phyloP scores from a whole-genome alignment of 176 grass and related monocot genomes.

The Lolium perenne region DNA sequence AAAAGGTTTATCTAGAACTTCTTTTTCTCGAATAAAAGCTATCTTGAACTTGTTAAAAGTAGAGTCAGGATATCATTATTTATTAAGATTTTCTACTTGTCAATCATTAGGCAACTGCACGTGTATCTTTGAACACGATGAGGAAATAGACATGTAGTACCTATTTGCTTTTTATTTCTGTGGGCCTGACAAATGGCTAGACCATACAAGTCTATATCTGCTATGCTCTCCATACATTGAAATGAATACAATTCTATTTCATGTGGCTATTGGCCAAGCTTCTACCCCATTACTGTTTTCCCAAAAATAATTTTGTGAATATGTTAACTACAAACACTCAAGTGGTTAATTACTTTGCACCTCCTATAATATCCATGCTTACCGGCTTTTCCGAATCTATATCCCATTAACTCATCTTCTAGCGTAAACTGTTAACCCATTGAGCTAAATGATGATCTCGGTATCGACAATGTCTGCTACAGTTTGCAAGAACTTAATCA shows the following conservation, averaged over 20 bases:
- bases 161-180: slow-evolving; percentile 33
- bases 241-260: slow-evolving; percentile 41
- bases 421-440: background rate
- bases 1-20: background rate
- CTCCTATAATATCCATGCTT: slow-evolving; percentile 1
- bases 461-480: background rate
- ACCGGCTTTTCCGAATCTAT: background rate
- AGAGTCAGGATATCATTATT: slow-evolving; percentile 22
- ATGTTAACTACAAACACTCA: background rate
- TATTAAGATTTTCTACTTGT: slow-evolving; percentile 40
- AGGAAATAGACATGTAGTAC: slow-evolving; percentile 24
- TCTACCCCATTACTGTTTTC: slow-evolving; percentile 18
- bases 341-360: slow-evolving; percentile 2
- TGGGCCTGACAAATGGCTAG: slow-evolving; percentile 30
- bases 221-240: slow-evolving; percentile 40
- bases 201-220: slow-evolving; percentile 51
- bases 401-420: too few species aligned
- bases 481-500: slow-evolving; percentile 12
- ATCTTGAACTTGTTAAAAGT: slow-evolving; percentile 26
- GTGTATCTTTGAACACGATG: slow-evolving; percentile 35
- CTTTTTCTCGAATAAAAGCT: background rate
- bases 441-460: background rate
- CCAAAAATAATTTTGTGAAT: background rate
- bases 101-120: slow-evolving; percentile 45
- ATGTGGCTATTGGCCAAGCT: slow-evolving; percentile 41